Conservation (phyloP, 1,139 yeast genomes). For the Eremothecium cymbalariae region DNA sequence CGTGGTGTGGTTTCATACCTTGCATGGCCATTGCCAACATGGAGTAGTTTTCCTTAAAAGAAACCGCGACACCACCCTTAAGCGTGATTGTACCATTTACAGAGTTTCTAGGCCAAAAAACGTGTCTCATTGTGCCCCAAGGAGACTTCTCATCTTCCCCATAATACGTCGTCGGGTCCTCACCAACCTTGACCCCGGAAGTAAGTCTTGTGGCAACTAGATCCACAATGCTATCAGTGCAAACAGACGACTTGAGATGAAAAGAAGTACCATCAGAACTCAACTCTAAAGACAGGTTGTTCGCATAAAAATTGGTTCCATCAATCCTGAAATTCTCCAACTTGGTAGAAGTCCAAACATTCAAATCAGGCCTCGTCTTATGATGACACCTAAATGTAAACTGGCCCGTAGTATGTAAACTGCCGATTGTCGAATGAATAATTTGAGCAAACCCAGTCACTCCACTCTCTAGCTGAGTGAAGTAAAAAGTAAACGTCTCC, state of each 20-base stretch:
- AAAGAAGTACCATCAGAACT: slow-evolving; percentile 49
- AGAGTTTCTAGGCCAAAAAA: slow-evolving; percentile 87
- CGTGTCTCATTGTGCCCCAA: slow-evolving; percentile 96
- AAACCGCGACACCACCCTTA: slow-evolving; percentile 18
- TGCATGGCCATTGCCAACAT: slow-evolving; percentile 98
- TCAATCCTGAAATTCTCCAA: slow-evolving; percentile 69
- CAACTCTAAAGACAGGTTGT: slow-evolving; percentile 54
- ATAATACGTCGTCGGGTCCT: slow-evolving; percentile 73
- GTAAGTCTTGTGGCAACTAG: slow-evolving; percentile 51
- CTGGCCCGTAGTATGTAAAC: slow-evolving; percentile 86
- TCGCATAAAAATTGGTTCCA: slow-evolving; percentile 78
- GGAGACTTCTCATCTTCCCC: slow-evolving; percentile 78
- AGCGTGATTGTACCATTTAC: slow-evolving; percentile 51
- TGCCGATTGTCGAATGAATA: slow-evolving; percentile 86
- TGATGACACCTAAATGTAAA: slow-evolving; percentile 79
- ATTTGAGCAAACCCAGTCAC: slow-evolving; percentile 85
- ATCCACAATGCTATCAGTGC: slow-evolving; percentile 65
- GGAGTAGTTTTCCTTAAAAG: slow-evolving; percentile 42
- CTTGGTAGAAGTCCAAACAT: slow-evolving; percentile 82
- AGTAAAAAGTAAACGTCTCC: slow-evolving; percentile 90
- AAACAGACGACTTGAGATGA: slow-evolving; percentile 57
- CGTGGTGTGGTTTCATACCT: slow-evolving; percentile 99
- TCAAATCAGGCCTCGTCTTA: slow-evolving; percentile 26
- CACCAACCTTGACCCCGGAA: slow-evolving; percentile 88
- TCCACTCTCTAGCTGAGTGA: slow-evolving; percentile 54